phyloP scores from a whole-genome alignment of 176 grass and related monocot species.

The Triticum turgidum region DNA sequence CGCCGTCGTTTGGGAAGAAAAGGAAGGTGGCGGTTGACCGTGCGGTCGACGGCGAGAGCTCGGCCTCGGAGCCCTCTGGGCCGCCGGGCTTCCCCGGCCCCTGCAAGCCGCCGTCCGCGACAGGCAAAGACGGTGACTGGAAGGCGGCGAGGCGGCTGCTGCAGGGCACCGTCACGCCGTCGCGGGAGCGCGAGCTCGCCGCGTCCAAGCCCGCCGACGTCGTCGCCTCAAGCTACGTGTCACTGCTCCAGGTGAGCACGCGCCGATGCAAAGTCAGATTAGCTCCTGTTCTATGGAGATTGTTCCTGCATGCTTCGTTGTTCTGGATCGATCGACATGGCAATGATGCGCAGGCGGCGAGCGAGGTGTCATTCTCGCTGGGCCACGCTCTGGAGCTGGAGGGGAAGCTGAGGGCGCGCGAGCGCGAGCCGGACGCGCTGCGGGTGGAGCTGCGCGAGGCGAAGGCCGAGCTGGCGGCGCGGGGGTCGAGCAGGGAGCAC shows the following conservation, averaged over 20 bases:
- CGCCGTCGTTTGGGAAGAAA: conserved; percentile 6
- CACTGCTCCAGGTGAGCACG: conserved; percentile 1
- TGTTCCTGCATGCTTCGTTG: neutral
- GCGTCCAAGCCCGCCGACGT: neutral
- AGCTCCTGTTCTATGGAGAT: too few relatives aligned
- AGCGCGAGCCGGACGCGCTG: neutral
- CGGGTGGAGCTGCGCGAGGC: neutral
- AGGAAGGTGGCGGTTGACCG: neutral
- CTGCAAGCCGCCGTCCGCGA: neutral
- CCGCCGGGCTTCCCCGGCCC: neutral
- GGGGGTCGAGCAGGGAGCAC: too few relatives aligned
- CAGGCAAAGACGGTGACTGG: neutral
- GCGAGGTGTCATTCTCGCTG: conserved; percentile 8
- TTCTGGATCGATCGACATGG: neutral
- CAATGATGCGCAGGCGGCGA: conserved; percentile 1
- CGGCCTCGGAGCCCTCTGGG: neutral
- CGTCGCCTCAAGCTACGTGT: neutral
- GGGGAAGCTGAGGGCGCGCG: neutral
- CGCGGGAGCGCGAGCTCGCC: neutral
- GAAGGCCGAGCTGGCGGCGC: conserved; percentile 5
- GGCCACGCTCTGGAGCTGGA: conserved; percentile 11
- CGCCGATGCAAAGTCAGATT: neutral
- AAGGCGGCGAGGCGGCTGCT: neutral
- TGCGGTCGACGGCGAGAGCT: neutral
- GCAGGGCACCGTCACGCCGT: conserved; percentile 23